Evolutionary conservation across 2,329 filamentous ascomycete genomes (phyloP).

Genomic region (Colletotrichum euphorbiae): DNA sequence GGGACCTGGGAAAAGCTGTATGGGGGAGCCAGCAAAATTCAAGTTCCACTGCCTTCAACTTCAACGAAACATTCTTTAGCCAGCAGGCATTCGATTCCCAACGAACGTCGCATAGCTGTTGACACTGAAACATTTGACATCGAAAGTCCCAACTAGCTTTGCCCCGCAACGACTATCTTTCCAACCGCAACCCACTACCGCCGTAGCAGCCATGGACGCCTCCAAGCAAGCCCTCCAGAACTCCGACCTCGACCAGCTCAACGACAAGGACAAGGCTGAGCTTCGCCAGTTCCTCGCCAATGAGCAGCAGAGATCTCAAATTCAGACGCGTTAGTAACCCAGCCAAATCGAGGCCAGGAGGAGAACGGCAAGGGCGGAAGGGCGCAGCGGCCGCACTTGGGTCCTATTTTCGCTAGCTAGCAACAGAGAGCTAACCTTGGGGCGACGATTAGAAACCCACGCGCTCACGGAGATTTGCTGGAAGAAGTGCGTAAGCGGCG

Average conservation of each 20-base stretch:
- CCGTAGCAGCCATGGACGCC: constrained; percentile 48
- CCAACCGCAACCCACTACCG: too few relatives aligned
- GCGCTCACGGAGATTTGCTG: constrained; percentile 82
- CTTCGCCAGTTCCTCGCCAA: constrained; percentile 87
- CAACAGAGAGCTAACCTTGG: not conserved
- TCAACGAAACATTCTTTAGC: not conserved
- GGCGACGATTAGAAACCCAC: constrained; percentile 61
- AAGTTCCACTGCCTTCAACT: not conserved
- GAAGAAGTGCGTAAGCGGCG: constrained; percentile 88
- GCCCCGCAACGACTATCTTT: too few relatives aligned
- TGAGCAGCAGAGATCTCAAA: constrained; percentile 85
- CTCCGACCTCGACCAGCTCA: constrained; percentile 79
- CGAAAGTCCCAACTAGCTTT: too few relatives aligned
- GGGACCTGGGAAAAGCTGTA: constrained; percentile 14
- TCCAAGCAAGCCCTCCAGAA: constrained; percentile 57
- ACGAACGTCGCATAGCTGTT: not conserved
- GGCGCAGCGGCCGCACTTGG: too few relatives aligned
- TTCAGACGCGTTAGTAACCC: constrained; percentile 68
- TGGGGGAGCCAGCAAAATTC: not conserved
- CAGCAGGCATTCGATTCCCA: not conserved
- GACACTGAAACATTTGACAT: too few relatives aligned
- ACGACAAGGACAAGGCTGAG: constrained; percentile 85
- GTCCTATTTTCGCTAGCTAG: too few relatives aligned
- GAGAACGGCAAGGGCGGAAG: not conserved
- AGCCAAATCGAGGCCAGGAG: not conserved